A percentile compares a stretch with the other conserved stretches of the same genome.
phyloP scores from a whole-genome alignment of 2,329 filamentous ascomycete genomes.

The Talaromyces verruculosus region DNA sequence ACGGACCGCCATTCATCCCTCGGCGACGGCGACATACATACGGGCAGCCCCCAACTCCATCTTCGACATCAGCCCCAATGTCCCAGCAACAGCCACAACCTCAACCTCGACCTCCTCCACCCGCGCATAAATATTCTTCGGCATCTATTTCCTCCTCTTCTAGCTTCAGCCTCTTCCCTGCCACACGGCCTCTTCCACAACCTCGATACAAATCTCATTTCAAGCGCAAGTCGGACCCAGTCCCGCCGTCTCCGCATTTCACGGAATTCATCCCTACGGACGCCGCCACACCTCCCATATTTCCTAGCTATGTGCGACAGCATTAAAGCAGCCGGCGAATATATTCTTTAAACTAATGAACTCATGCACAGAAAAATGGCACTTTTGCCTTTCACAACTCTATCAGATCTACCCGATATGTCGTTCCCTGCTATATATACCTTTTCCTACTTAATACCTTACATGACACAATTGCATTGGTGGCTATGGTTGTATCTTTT shows the following conservation, averaged over 20 bases:
- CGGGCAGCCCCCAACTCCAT: conserved; percentile 37
- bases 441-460: not conserved
- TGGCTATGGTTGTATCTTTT: not conserved
- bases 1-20: conserved; percentile 27
- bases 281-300: conserved; percentile 20
- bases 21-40: conserved; percentile 41
- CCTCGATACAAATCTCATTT: conserved; percentile 19
- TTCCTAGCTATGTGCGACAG: conserved; percentile 16
- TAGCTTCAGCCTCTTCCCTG: conserved; percentile 16
- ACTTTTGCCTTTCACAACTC: not conserved
- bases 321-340: not conserved
- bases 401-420: not conserved
- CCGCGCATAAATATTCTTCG: conserved; percentile 3
- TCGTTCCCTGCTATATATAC: not conserved
- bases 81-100: not conserved
- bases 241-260: conserved; percentile 25
- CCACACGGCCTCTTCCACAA: conserved; percentile 9
- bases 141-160: conserved; percentile 13
- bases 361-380: not conserved
- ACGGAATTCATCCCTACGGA: conserved; percentile 11
- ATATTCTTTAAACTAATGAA: not conserved
- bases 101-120: not conserved
- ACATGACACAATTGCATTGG: conserved; percentile 13
- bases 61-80: not conserved
- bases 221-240: conserved; percentile 22